Evolutionary conservation across 768 basidiomycete species (phyloP).

Genomic region (Mycena polygramma): DNA sequence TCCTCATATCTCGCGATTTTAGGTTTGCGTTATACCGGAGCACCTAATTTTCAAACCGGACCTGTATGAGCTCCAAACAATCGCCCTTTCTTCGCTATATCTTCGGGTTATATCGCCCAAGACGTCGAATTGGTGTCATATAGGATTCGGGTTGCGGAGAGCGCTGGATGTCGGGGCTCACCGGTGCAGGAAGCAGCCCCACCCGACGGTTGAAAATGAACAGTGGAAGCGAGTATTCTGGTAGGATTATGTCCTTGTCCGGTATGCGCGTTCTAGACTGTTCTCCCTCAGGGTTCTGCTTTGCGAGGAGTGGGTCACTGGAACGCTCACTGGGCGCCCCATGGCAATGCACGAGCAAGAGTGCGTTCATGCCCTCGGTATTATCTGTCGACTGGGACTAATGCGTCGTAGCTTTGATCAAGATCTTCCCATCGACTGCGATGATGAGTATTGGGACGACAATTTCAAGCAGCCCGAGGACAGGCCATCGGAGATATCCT

Average conservation of each 20-base stretch:
- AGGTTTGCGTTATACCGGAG: slow-evolving; percentile 42
- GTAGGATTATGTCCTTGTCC: slow-evolving; percentile 29
- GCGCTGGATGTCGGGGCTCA: slow-evolving; percentile 74
- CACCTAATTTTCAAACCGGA: slow-evolving; percentile 24
- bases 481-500: slow-evolving; percentile 59
- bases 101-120: slow-evolving; percentile 53
- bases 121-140: slow-evolving; percentile 64
- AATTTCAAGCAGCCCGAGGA: slow-evolving; percentile 68
- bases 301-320: slow-evolving; percentile 37
- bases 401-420: slow-evolving; percentile 63
- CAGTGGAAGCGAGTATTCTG: slow-evolving; percentile 71
- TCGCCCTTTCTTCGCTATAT: slow-evolving; percentile 52
- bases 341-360: slow-evolving; percentile 68
- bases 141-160: slow-evolving; percentile 69
- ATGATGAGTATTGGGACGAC: slow-evolving; percentile 75
- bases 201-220: slow-evolving; percentile 63
- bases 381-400: neutral
- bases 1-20: slow-evolving; percentile 21
- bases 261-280: neutral
- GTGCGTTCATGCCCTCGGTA: slow-evolving; percentile 47
- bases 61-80: slow-evolving; percentile 28
- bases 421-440: slow-evolving; percentile 71
- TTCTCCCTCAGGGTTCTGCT: slow-evolving; percentile 36
- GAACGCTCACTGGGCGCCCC: slow-evolving; percentile 66
- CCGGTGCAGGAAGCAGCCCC: slow-evolving; percentile 49